These are phyloP conservation scores for Lycium ferocissimum DNA, from an alignment of 257 asterid species.

Conservation along the genomic window DNA sequence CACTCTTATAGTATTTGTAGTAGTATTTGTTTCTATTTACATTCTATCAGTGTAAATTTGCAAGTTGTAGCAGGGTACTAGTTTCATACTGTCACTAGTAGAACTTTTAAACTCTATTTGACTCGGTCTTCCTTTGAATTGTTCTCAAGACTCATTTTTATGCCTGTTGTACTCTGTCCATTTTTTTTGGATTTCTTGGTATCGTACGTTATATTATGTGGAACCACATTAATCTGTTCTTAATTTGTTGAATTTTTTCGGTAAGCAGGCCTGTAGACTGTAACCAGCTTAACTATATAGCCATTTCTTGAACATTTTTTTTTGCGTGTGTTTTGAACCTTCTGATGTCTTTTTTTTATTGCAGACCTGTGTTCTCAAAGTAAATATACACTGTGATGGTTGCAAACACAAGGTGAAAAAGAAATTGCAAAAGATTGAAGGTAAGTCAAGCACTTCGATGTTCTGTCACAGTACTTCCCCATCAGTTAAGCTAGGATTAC, in stretches of 20 bases:
- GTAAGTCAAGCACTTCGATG: slow-evolving; percentile 38
- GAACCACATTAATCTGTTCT: neutral
- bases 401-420: slow-evolving; percentile 66
- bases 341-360: neutral
- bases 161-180: neutral
- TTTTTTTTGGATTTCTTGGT: neutral
- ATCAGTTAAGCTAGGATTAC: neutral
- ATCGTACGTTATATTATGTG: neutral
- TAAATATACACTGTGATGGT: slow-evolving; percentile 74
- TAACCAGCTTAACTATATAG: neutral
- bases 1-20: neutral
- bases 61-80: neutral
- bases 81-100: neutral
- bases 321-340: neutral
- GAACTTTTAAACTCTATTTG: neutral
- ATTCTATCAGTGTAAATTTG: neutral
- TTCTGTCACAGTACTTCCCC: neutral
- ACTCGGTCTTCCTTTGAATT: neutral
- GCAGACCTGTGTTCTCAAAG: slow-evolving; percentile 70
- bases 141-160: neutral
- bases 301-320: slow-evolving; percentile 1
- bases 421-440: slow-evolving; percentile 65
- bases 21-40: neutral
- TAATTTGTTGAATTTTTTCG: neutral
- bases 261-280: neutral